Percentiles rank a stretch among this genome's conserved stretches.
These are phyloP conservation scores for Globisporangium sylvaticum DNA, from an alignment of 352 stramenopile genomes.

Conservation along the genomic window DNA sequence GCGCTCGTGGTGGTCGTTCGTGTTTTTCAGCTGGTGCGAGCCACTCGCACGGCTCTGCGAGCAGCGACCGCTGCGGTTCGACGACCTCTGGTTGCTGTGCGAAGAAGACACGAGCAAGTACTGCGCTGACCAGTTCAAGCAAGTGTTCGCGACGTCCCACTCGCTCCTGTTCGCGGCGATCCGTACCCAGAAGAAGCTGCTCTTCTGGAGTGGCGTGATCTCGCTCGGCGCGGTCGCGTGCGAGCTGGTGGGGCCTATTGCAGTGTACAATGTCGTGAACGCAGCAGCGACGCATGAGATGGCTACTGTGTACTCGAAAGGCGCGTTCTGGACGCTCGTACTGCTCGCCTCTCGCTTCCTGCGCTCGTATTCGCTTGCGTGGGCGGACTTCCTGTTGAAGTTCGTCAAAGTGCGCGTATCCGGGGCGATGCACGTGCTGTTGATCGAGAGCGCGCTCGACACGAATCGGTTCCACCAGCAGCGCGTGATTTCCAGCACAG, in stretches of 20 bases:
- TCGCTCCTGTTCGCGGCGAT: conserved; percentile 26
- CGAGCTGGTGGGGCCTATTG: conserved; percentile 26
- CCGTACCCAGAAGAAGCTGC: conserved; percentile 17
- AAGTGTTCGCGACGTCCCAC: conserved; percentile 11
- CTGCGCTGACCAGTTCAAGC: conserved; percentile 19
- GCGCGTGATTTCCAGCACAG: not conserved
- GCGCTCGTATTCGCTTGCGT: conserved; percentile 28
- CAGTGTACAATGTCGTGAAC: conserved; percentile 28
- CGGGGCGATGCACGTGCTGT: conserved; percentile 23
- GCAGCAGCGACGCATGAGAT: conserved; percentile 20
- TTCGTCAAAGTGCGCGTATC: conserved; percentile 21
- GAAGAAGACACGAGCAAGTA: conserved; percentile 21
- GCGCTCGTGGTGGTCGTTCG: conserved; percentile 22
- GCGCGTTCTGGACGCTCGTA: conserved; percentile 26
- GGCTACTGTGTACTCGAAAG: conserved; percentile 20
- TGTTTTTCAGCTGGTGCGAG: conserved; percentile 34
- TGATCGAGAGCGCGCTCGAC: conserved; percentile 29
- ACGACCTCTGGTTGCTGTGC: conserved; percentile 34
- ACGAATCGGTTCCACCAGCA: not conserved
- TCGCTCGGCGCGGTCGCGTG: conserved; percentile 25
- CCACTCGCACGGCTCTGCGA: conserved; percentile 22
- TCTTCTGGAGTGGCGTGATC: conserved; percentile 27
- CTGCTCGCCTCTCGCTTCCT: conserved; percentile 29
- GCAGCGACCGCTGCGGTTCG: conserved; percentile 20
- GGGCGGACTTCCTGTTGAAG: conserved; percentile 28